These are phyloP conservation scores for Fusarium bulbicola DNA, from an alignment of 2,329 filamentous ascomycete genomes.

Conservation along the genomic window DNA sequence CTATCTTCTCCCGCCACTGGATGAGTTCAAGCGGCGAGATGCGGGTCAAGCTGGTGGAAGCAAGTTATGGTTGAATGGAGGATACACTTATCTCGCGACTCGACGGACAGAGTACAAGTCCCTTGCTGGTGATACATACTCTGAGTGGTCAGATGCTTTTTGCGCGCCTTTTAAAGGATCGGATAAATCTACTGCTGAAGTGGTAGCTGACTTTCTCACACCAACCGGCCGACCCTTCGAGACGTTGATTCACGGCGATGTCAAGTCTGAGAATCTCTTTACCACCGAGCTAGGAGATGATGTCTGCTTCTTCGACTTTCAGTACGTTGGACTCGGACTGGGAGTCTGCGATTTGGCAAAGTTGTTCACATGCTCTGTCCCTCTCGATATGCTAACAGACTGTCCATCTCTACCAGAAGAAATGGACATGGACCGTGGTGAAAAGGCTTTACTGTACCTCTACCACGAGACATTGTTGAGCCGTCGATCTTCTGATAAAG, in stretches of 20 bases:
- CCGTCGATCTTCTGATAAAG: background rate
- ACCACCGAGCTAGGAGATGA: slow-evolving; percentile 57
- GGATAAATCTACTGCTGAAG: slow-evolving; percentile 56
- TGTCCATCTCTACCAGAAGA: slow-evolving; percentile 44
- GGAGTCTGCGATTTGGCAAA: slow-evolving; percentile 74
- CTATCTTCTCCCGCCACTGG: slow-evolving; percentile 63
- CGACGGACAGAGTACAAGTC: slow-evolving; percentile 63
- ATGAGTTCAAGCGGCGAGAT: slow-evolving; percentile 55
- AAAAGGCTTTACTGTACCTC: slow-evolving; percentile 58
- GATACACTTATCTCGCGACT: slow-evolving; percentile 75
- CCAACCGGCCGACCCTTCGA: slow-evolving; percentile 57
- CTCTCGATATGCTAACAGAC: slow-evolving; percentile 59
- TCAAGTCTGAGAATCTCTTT: slow-evolving; percentile 76
- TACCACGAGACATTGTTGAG: slow-evolving; percentile 56
- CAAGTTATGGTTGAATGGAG: slow-evolving; percentile 70
- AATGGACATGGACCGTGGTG: slow-evolving; percentile 60
- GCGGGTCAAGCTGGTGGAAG: slow-evolving; percentile 17
- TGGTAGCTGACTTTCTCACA: slow-evolving; percentile 61
- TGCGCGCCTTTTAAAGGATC: slow-evolving; percentile 48
- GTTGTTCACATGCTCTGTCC: slow-evolving; percentile 72
- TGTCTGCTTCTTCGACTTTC: slow-evolving; percentile 75
- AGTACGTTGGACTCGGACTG: slow-evolving; percentile 71
- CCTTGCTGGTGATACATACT: slow-evolving; percentile 56
- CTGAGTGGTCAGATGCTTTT: slow-evolving; percentile 64
- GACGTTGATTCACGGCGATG: slow-evolving; percentile 73